A percentile compares a stretch with the other conserved stretches of the same genome.
These are phyloP conservation scores for Candida ulmi DNA, from an alignment of 805 yeast species.

Conservation along the genomic window DNA sequence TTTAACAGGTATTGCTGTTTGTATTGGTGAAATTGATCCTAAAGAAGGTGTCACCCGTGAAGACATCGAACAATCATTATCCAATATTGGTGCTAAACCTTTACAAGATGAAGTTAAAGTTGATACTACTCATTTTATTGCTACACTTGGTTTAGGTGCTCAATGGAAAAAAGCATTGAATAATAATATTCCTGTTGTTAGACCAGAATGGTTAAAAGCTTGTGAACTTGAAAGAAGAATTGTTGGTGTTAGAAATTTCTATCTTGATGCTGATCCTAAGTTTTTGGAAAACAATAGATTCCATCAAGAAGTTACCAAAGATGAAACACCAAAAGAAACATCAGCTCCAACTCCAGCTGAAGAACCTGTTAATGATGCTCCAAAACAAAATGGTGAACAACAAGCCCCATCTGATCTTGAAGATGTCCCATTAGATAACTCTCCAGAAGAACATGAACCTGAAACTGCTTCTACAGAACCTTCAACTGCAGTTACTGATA, in stretches of 20 bases:
- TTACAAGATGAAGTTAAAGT: conserved; percentile 68
- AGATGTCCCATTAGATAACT: conserved; percentile 1
- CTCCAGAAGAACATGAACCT: conserved; percentile 3
- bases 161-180: conserved; percentile 78
- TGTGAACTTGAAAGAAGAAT: conserved; percentile 85
- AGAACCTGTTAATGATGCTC: conserved; percentile 6
- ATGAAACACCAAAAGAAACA: conserved; percentile 8
- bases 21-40: conserved; percentile 74
- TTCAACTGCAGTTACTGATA: too few species aligned
- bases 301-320: conserved; percentile 16
- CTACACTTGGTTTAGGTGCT: conserved; percentile 63
- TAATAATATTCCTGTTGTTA: conserved; percentile 84
- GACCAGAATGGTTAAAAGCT: conserved; percentile 96
- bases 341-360: conserved; percentile 7
- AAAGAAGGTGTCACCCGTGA: conserved; percentile 35
- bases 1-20: conserved; percentile 84
- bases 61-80: conserved; percentile 60
- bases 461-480: too few species aligned
- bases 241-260: conserved; percentile 88
- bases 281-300: conserved; percentile 42
- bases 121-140: conserved; percentile 92
- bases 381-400: conserved; percentile 11
- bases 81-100: conserved; percentile 78
- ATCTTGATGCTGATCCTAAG: conserved; percentile 49
- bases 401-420: conserved; percentile 1